phyloP scores from a whole-genome alignment of 192 early-diverging fungal genomes.

The Linnemannia zychae region DNA sequence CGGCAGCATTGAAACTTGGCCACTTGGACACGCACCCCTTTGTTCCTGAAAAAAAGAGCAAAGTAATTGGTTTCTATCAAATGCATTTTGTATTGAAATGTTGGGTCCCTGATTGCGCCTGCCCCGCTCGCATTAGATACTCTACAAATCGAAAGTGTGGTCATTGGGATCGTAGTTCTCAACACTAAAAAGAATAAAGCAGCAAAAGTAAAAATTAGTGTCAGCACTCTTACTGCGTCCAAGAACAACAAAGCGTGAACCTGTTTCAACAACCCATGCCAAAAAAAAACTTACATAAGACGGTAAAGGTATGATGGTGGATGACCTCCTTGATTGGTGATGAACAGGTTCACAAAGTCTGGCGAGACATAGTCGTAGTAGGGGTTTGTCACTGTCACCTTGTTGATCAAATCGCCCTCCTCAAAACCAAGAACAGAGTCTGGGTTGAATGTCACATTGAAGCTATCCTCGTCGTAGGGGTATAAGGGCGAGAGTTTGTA shows the following conservation, averaged over 20 bases:
- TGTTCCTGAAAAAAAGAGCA: too few relatives aligned
- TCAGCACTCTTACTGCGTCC: not conserved
- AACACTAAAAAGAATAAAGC: constrained; percentile 18
- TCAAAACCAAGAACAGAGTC: constrained; percentile 86
- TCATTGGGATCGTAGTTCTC: constrained; percentile 45
- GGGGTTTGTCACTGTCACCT: constrained; percentile 87
- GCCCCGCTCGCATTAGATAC: not conserved
- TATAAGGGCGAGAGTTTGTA: constrained; percentile 92
- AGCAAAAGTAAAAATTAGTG: not conserved
- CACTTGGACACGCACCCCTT: too few relatives aligned
- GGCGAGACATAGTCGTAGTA: constrained; percentile 94
- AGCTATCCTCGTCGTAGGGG: constrained; percentile 90
- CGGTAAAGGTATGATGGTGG: constrained; percentile 87
- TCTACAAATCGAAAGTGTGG: constrained; percentile 40
- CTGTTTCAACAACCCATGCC: not conserved
- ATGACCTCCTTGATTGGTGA: constrained; percentile 88
- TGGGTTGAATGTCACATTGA: constrained; percentile 83
- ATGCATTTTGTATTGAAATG: too few relatives aligned
- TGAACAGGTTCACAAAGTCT: constrained; percentile 90
- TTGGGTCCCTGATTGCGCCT: too few relatives aligned
- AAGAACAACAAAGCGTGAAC: not conserved
- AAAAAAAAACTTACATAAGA: constrained; percentile 68
- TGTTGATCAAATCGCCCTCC: constrained; percentile 83
- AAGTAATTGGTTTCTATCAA: too few relatives aligned
- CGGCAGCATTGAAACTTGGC: too few relatives aligned